Conservation (phyloP, 176 grass and related monocot genomes). For the Lolium multiflorum region DNA sequence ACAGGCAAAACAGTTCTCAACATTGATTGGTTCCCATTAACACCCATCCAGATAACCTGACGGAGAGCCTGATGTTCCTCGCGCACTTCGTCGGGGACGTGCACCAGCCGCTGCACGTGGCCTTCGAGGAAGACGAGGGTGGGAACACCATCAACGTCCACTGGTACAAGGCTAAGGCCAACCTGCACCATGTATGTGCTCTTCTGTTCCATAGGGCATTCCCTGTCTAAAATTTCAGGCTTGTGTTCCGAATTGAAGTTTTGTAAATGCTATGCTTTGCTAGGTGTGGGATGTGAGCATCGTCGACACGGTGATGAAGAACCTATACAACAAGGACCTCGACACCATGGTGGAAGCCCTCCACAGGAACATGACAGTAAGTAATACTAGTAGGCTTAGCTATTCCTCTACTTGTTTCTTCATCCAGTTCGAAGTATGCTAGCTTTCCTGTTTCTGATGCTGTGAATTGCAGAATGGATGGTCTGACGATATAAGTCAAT, state of each 20-base stretch:
- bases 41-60: constrained; percentile 79
- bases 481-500: constrained; percentile 63
- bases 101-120: constrained; percentile 85
- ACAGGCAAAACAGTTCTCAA: too few species aligned
- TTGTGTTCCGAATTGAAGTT: background rate
- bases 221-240: background rate
- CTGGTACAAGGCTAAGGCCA: constrained; percentile 88
- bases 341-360: constrained; percentile 73
- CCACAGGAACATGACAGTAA: constrained; percentile 84
- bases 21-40: too few species aligned
- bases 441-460: constrained; percentile 6
- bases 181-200: constrained; percentile 81
- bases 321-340: constrained; percentile 73
- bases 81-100: constrained; percentile 91
- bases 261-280: background rate
- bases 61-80: constrained; percentile 97
- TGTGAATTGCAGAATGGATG: constrained; percentile 63
- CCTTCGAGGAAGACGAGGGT: constrained; percentile 72
- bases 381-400: background rate
- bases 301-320: constrained; percentile 80
- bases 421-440: background rate
- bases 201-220: background rate
- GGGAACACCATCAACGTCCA: constrained; percentile 78
- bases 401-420: background rate
- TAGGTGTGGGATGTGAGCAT: constrained; percentile 94